A percentile compares a stretch with the other conserved stretches of the same genome.
phyloP scores from a whole-genome alignment of 1,284 basidiomycete genomes.

The Irpex sp. region DNA sequence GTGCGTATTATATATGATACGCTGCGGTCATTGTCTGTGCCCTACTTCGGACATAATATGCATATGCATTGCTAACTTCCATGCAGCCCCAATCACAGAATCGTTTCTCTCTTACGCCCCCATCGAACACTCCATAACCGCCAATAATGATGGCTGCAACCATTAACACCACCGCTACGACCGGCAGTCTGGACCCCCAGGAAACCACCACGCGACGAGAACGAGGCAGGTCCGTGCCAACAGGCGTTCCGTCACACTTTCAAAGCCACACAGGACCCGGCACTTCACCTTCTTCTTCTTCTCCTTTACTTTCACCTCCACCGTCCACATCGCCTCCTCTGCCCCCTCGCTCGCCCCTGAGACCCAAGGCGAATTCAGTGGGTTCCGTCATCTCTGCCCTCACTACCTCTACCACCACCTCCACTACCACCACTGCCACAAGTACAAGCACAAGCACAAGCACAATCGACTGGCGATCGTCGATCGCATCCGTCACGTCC shows the following conservation, averaged over 20 bases:
- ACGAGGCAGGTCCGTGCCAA: neutral
- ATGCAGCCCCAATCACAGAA: constrained; percentile 6
- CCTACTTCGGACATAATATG: constrained; percentile 1
- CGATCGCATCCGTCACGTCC: constrained; percentile 1
- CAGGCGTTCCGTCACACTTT: constrained; percentile 20
- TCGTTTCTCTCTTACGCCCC: neutral
- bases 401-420: too few species aligned
- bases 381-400: too few species aligned
- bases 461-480: constrained; percentile 6
- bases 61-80: neutral
- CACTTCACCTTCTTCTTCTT: constrained; percentile 19
- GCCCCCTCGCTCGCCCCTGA: constrained; percentile 29
- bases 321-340: constrained; percentile 25
- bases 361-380: constrained; percentile 14
- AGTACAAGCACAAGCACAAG: too few species aligned
- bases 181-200: constrained; percentile 3
- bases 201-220: too few species aligned
- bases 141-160: too few species aligned
- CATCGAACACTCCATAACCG: neutral
- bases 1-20: neutral
- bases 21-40: constrained; percentile 10
- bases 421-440: too few species aligned
- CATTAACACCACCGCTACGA: neutral
- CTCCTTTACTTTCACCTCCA: constrained; percentile 6
- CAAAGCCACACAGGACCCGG: constrained; percentile 8